Percentiles rank a stretch among this genome's conserved stretches.
Evolutionary conservation across 495 filamentous ascomycete species (phyloP).

Genomic region (Aspergillus bridgeri): DNA sequence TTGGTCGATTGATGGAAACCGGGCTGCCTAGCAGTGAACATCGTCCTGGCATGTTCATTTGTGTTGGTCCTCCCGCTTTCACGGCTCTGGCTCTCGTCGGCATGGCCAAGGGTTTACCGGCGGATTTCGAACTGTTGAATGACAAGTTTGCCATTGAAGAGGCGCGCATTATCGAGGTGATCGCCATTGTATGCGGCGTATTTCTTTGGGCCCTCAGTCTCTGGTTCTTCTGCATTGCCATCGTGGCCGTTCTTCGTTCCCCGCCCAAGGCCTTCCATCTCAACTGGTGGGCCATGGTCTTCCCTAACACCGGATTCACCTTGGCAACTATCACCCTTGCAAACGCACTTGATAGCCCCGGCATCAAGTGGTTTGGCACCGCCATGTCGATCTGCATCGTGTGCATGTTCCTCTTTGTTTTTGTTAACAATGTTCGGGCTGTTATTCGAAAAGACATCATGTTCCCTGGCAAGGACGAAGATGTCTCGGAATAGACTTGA

Average conservation of each 20-base stretch:
- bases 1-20: slow-evolving; percentile 56
- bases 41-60: slow-evolving; percentile 68
- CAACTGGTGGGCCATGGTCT: slow-evolving; percentile 51
- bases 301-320: slow-evolving; percentile 47
- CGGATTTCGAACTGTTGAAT: slow-evolving; percentile 31
- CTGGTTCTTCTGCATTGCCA: slow-evolving; percentile 67
- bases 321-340: slow-evolving; percentile 47
- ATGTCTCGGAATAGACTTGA: slow-evolving; percentile 35
- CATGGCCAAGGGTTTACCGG: slow-evolving; percentile 50
- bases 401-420: slow-evolving; percentile 55
- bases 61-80: slow-evolving; percentile 65
- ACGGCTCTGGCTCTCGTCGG: slow-evolving; percentile 67
- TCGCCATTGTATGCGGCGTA: slow-evolving; percentile 50
- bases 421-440: slow-evolving; percentile 50
- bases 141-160: slow-evolving; percentile 29
- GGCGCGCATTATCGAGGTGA: slow-evolving; percentile 39
- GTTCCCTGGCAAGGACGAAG: slow-evolving; percentile 62
- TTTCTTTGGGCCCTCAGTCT: slow-evolving; percentile 69
- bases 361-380: slow-evolving; percentile 35
- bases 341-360: slow-evolving; percentile 36
- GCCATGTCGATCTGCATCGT: slow-evolving; percentile 51
- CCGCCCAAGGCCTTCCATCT: slow-evolving; percentile 48
- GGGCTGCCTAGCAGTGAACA: slow-evolving; percentile 50
- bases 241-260: slow-evolving; percentile 51
- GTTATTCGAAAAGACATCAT: slow-evolving; percentile 53